Percentiles rank a stretch among this genome's conserved stretches.
phyloP scores from a whole-genome alignment of 2,329 filamentous ascomycete genomes.

The Ophiobolus disseminans region DNA sequence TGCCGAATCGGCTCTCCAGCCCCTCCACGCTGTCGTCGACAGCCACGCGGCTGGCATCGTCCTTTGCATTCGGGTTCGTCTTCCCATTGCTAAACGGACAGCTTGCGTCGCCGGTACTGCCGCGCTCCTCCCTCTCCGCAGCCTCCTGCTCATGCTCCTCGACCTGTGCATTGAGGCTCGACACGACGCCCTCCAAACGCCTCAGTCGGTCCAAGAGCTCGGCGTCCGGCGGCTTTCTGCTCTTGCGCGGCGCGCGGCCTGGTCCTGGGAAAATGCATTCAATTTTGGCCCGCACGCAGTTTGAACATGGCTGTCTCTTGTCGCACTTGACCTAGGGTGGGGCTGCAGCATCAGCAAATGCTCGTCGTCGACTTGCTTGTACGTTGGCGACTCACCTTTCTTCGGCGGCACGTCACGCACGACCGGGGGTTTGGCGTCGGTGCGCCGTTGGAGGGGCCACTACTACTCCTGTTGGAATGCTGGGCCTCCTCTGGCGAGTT shows the following conservation, averaged over 20 bases:
- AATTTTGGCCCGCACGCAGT: slow-evolving; percentile 73
- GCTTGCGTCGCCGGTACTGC: slow-evolving; percentile 13
- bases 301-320: slow-evolving; percentile 77
- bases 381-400: slow-evolving; percentile 55
- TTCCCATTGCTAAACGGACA: slow-evolving; percentile 10
- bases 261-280: slow-evolving; percentile 78
- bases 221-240: slow-evolving; percentile 71
- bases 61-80: neutral
- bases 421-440: slow-evolving; percentile 39
- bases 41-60: slow-evolving; percentile 26
- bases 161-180: slow-evolving; percentile 59
- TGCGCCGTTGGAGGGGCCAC: slow-evolving; percentile 19
- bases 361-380: neutral
- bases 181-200: slow-evolving; percentile 77
- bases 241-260: slow-evolving; percentile 73
- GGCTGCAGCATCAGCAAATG: neutral
- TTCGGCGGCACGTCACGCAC: slow-evolving; percentile 47
- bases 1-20: slow-evolving; percentile 66
- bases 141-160: slow-evolving; percentile 47
- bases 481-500: slow-evolving; percentile 27
- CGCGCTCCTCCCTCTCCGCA: slow-evolving; percentile 29
- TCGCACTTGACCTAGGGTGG: slow-evolving; percentile 69
- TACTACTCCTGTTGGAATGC: slow-evolving; percentile 24
- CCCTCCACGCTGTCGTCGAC: slow-evolving; percentile 44
- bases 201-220: slow-evolving; percentile 76